Conservation (phyloP, 202 grass and related monocot species). For the Cymbopogon flexuosus region DNA sequence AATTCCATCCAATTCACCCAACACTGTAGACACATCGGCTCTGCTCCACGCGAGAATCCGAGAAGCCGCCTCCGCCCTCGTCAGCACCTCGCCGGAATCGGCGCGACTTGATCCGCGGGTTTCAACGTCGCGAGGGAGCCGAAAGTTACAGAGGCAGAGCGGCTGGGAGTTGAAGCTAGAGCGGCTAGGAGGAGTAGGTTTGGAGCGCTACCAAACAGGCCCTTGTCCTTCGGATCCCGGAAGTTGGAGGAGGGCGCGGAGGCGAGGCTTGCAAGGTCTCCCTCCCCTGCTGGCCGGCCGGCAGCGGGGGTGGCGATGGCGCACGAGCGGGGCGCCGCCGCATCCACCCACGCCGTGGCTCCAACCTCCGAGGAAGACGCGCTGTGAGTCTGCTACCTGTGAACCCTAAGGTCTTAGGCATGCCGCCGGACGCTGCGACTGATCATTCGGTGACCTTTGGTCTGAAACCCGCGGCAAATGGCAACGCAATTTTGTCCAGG, state of each 20-base stretch:
- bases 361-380: constrained; percentile 59
- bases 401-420: neutral
- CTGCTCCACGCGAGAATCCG: neutral
- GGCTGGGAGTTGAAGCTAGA: too few relatives aligned
- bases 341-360: constrained; percentile 29
- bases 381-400: constrained; percentile 45
- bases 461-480: constrained; percentile 26
- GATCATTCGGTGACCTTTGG: constrained; percentile 3
- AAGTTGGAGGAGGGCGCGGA: neutral
- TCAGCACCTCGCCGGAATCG: too few relatives aligned
- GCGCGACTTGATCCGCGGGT: too few relatives aligned
- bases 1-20: neutral
- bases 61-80: neutral
- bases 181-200: too few relatives aligned
- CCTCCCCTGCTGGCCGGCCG: neutral
- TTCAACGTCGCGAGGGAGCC: too few relatives aligned
- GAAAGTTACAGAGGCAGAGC: too few relatives aligned
- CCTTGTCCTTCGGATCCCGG: constrained; percentile 24
- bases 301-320: constrained; percentile 41
- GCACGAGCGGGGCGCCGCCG: constrained; percentile 43
- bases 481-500: neutral
- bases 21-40: neutral
- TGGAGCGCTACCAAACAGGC: neutral
- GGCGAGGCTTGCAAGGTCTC: neutral
- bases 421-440: neutral